A percentile compares a stretch with the other conserved stretches of the same genome.
phyloP scores from a whole-genome alignment of 1,284 basidiomycete species.

The Malassezia sp. region DNA sequence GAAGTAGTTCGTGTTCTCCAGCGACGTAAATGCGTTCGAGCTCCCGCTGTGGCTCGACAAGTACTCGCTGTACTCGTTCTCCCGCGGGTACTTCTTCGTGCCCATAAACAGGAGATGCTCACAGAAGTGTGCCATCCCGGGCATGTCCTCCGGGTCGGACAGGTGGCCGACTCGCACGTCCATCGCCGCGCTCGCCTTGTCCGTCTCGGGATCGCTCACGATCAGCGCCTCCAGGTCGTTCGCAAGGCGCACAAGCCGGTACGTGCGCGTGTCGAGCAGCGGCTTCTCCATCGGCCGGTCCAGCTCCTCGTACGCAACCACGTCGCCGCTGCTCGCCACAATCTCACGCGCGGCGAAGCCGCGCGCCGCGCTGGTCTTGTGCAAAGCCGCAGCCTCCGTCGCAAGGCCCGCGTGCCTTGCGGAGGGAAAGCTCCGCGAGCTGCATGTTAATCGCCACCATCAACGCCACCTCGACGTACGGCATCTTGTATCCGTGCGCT shows the following conservation, averaged over 20 bases:
- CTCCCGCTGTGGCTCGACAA: slow-evolving; percentile 78
- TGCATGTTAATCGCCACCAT: too few relatives aligned
- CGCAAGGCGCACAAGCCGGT: slow-evolving; percentile 62
- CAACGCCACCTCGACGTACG: too few relatives aligned
- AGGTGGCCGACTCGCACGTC: slow-evolving; percentile 92
- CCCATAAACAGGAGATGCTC: slow-evolving; percentile 96
- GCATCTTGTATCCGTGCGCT: too few relatives aligned
- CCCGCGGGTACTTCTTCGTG: slow-evolving; percentile 42
- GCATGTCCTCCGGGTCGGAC: slow-evolving; percentile 60
- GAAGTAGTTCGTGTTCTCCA: slow-evolving; percentile 83
- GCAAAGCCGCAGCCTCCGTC: too few relatives aligned
- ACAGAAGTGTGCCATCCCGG: slow-evolving; percentile 77
- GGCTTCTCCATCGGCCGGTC: slow-evolving; percentile 22
- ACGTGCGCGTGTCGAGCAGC: slow-evolving; percentile 25
- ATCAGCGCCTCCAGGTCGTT: slow-evolving; percentile 81
- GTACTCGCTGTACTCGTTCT: slow-evolving; percentile 54
- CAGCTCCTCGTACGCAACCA: not conserved
- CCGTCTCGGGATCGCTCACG: slow-evolving; percentile 73
- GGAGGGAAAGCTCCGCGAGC: too few relatives aligned
- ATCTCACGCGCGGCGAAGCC: slow-evolving; percentile 3
- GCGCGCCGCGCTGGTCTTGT: not conserved
- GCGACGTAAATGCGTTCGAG: slow-evolving; percentile 88
- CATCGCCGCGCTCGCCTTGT: slow-evolving; percentile 88
- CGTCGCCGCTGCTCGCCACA: not conserved
- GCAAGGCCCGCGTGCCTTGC: too few relatives aligned